phyloP scores from a whole-genome alignment of 1,139 yeast species.

The Debaryomyces sp. region DNA sequence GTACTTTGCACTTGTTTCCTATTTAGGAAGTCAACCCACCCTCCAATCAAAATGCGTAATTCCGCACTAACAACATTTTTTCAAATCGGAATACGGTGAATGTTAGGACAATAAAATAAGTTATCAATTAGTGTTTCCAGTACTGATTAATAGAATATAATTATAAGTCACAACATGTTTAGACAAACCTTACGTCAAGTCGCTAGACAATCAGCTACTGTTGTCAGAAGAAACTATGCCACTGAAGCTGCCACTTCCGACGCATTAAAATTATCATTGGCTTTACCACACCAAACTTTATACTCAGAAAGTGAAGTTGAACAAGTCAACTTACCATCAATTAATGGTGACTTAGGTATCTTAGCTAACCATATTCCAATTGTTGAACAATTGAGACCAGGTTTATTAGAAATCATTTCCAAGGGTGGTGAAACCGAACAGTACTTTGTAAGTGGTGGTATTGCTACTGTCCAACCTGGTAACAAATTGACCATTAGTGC shows the following conservation, averaged over 20 bases:
- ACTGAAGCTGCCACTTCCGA: slow-evolving; percentile 79
- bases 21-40: slow-evolving; percentile 30
- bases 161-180: slow-evolving; percentile 48
- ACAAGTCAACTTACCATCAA: slow-evolving; percentile 96
- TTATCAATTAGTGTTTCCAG: slow-evolving; percentile 1
- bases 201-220: slow-evolving; percentile 63
- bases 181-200: slow-evolving; percentile 70
- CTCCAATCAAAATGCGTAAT: slow-evolving; percentile 31
- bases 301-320: slow-evolving; percentile 56
- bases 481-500: slow-evolving; percentile 90
- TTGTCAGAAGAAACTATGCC: slow-evolving; percentile 83
- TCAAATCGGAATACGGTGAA: slow-evolving; percentile 14
- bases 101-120: slow-evolving; percentile 1
- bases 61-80: slow-evolving; percentile 10
- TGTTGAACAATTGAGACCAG: slow-evolving; percentile 96
- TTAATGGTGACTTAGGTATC: slow-evolving; percentile 96
- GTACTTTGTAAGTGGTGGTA: slow-evolving; percentile 94
- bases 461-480: slow-evolving; percentile 96
- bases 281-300: slow-evolving; percentile 82
- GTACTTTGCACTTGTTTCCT: slow-evolving; percentile 19
- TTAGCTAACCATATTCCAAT: slow-evolving; percentile 98
- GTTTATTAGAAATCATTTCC: slow-evolving; percentile 89
- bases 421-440: slow-evolving; percentile 73
- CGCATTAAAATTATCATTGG: slow-evolving; percentile 84
- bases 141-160: slow-evolving; percentile 4